Evolutionary conservation across 2,329 filamentous ascomycete genomes (phyloP).

Genomic region (Macrophomina phaseolina): DNA sequence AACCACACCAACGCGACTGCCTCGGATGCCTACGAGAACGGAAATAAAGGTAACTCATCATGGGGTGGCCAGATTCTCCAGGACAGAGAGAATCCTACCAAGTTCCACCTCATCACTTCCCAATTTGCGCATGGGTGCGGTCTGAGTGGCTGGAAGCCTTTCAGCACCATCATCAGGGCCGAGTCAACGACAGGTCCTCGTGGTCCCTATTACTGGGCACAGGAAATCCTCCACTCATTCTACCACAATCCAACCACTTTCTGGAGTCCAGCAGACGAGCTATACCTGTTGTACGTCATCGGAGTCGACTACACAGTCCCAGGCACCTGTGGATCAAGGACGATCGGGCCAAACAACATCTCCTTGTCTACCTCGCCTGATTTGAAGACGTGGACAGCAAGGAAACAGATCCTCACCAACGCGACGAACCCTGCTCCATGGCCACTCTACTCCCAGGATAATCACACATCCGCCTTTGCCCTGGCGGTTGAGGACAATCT

Average conservation of each 20-base stretch:
- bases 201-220: slow-evolving; percentile 52
- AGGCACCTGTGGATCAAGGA: slow-evolving; percentile 28
- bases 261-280: slow-evolving; percentile 52
- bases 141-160: slow-evolving; percentile 55
- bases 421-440: slow-evolving; percentile 53
- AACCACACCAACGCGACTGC: slow-evolving; percentile 48
- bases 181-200: slow-evolving; percentile 52
- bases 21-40: slow-evolving; percentile 29
- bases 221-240: slow-evolving; percentile 51
- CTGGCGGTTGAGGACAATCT: slow-evolving; percentile 46
- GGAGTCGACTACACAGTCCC: slow-evolving; percentile 44
- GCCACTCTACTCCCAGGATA: slow-evolving; percentile 41
- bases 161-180: slow-evolving; percentile 53
- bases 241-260: slow-evolving; percentile 55
- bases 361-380: slow-evolving; percentile 31
- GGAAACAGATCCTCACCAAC: slow-evolving; percentile 29
- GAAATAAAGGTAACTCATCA: slow-evolving; percentile 48
- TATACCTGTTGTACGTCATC: slow-evolving; percentile 55
- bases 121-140: slow-evolving; percentile 56
- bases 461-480: slow-evolving; percentile 38
- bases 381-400: slow-evolving; percentile 6
- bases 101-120: slow-evolving; percentile 55
- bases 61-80: slow-evolving; percentile 57
- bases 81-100: slow-evolving; percentile 44
- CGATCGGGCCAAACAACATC: slow-evolving; percentile 32